Evolutionary conservation across 1,284 basidiomycete genomes (phyloP).

Genomic region (Kalmanozyma brasiliensis): DNA sequence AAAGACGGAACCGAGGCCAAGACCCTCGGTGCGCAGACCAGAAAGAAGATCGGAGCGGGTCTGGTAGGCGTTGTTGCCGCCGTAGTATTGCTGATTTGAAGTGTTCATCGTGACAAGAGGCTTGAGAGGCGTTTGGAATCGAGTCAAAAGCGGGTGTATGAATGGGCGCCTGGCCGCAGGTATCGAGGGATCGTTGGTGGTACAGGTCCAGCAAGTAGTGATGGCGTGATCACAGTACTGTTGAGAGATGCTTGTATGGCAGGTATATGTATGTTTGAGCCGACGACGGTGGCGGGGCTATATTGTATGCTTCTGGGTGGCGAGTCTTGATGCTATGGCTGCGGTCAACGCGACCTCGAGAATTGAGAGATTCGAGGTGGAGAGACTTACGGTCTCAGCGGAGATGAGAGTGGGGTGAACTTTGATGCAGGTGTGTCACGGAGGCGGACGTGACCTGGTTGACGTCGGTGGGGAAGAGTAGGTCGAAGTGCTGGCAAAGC

Average conservation of each 20-base stretch:
- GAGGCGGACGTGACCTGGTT: too few species aligned
- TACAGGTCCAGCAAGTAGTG: too few species aligned
- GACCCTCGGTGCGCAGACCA: conserved; percentile 56
- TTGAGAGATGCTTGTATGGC: background rate
- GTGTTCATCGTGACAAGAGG: conserved; percentile 27
- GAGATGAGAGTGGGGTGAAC: too few species aligned
- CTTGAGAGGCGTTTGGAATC: background rate
- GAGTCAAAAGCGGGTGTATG: background rate
- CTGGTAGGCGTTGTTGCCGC: conserved; percentile 24
- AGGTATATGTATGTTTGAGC: background rate
- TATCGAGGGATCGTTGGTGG: background rate
- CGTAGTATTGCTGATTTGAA: conserved; percentile 28
- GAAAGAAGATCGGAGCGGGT: conserved; percentile 51
- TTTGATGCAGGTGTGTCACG: too few species aligned
- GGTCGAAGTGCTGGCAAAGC: too few species aligned
- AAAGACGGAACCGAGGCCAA: conserved; percentile 43
- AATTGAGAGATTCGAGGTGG: too few species aligned
- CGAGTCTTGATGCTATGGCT: background rate
- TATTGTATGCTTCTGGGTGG: background rate
- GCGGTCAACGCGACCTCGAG: too few species aligned
- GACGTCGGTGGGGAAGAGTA: too few species aligned
- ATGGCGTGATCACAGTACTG: too few species aligned
- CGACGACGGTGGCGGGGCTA: background rate
- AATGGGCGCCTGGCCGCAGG: conserved; percentile 21
- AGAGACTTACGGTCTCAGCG: too few species aligned